Percentiles rank a stretch among this genome's conserved stretches.
Conservation (phyloP, 2,329 filamentous ascomycete genomes). For the Emergomyces orientalis region DNA sequence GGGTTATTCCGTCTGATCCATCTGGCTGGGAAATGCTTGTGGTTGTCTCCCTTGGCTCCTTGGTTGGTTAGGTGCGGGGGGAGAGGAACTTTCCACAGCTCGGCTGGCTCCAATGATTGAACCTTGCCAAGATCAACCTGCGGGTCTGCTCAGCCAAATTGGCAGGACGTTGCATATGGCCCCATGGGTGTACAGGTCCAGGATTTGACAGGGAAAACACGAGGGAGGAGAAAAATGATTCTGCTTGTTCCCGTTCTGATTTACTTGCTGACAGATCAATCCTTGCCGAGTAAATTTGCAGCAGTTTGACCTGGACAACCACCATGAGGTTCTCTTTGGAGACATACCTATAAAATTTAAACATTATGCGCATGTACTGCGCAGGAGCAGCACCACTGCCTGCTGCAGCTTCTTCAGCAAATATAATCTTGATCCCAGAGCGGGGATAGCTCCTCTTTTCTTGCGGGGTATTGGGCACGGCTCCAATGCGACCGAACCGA, state of each 20-base stretch:
- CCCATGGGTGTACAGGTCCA: background rate
- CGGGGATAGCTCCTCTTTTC: background rate
- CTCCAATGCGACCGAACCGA: background rate
- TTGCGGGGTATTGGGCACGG: background rate
- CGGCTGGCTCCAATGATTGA: background rate
- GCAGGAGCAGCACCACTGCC: background rate
- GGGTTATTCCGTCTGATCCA: conserved; percentile 5
- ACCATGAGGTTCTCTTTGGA: background rate
- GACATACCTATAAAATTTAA: background rate
- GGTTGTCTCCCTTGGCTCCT: background rate
- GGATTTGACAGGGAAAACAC: background rate
- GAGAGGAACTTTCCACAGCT: background rate
- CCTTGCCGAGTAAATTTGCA: background rate
- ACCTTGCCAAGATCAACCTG: background rate
- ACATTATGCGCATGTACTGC: background rate
- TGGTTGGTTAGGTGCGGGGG: background rate
- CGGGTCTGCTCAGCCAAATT: background rate
- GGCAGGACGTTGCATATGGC: background rate
- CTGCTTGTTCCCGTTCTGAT: background rate
- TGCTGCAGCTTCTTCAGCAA: background rate
- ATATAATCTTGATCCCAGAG: background rate
- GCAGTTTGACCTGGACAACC: no score
- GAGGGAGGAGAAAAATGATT: background rate
- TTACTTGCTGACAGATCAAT: background rate
- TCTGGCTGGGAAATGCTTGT: background rate